These are phyloP conservation scores for Collybiopsis confluens DNA, from an alignment of 768 basidiomycete genomes.

Conservation along the genomic window DNA sequence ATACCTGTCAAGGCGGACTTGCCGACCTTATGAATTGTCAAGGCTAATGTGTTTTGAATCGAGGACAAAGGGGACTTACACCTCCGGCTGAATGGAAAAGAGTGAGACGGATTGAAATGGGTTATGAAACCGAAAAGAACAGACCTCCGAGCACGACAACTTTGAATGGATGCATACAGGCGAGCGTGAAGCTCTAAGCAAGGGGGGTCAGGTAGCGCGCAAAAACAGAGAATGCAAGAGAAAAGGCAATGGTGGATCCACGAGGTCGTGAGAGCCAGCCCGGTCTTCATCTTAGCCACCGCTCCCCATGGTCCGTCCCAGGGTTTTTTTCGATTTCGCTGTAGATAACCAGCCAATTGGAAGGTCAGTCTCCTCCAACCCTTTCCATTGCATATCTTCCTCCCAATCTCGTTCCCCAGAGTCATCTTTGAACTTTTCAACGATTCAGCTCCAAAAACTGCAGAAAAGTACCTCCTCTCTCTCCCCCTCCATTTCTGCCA, in stretches of 20 bases:
- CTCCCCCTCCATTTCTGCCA: conserved; percentile 6
- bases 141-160: conserved; percentile 79
- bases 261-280: conserved; percentile 12
- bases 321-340: conserved; percentile 68
- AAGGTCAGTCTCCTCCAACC: conserved; percentile 35
- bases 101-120: conserved; percentile 9
- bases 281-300: neutral
- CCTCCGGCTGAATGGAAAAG: conserved; percentile 60
- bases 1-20: conserved; percentile 77
- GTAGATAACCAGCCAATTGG: conserved; percentile 47
- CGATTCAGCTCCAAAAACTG: conserved; percentile 69
- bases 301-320: conserved; percentile 44
- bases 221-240: conserved; percentile 1
- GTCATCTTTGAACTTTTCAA: conserved; percentile 74
- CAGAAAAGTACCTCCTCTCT: conserved; percentile 58
- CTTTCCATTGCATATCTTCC: neutral
- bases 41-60: no score
- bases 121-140: conserved; percentile 6
- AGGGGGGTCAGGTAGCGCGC: conserved; percentile 4
- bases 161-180: conserved; percentile 63
- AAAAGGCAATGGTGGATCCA: conserved; percentile 9
- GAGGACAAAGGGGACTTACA: no score
- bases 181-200: neutral
- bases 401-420: conserved; percentile 28
- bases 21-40: no score